Evolutionary conservation across 2,329 filamentous ascomycete species (phyloP).

Genomic region (Rosellinia necatrix): DNA sequence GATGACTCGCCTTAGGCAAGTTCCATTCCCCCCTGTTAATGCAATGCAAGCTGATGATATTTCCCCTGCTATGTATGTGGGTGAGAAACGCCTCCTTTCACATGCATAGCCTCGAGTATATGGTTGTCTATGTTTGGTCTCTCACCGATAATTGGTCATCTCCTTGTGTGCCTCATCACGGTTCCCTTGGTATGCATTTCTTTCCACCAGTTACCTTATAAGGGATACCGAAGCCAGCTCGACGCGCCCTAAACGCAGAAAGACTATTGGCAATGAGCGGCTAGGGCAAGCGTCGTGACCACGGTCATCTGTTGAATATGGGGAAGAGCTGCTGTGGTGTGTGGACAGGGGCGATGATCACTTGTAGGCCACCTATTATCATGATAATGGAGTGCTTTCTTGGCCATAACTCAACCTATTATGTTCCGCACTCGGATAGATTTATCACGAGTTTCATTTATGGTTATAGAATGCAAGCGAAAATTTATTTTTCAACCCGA

Average conservation of each 20-base stretch:
- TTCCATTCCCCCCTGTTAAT: neutral
- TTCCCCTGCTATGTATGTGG: neutral
- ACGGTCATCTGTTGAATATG: neutral
- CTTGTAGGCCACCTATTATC: no score
- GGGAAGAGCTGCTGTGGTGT: neutral
- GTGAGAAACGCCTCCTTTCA: neutral
- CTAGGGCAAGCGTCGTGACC: neutral
- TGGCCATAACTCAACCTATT: no score
- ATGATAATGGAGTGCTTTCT: no score
- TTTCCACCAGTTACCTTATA: neutral
- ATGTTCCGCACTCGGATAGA: no score
- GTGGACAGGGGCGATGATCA: neutral
- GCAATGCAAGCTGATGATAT: neutral
- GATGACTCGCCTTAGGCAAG: neutral
- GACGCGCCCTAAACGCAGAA: neutral
- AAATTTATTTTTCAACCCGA: no score
- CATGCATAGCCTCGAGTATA: neutral
- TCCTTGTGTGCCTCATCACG: neutral
- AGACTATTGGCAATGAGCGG: neutral
- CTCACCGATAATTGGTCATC: neutral
- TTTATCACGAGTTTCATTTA: no score
- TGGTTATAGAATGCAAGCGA: no score
- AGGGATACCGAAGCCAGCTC: neutral
- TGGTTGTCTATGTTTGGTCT: neutral
- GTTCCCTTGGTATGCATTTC: neutral